Evolutionary conservation across 305 asterid species (phyloP).

Genomic region (Fraxinus baroniana): DNA sequence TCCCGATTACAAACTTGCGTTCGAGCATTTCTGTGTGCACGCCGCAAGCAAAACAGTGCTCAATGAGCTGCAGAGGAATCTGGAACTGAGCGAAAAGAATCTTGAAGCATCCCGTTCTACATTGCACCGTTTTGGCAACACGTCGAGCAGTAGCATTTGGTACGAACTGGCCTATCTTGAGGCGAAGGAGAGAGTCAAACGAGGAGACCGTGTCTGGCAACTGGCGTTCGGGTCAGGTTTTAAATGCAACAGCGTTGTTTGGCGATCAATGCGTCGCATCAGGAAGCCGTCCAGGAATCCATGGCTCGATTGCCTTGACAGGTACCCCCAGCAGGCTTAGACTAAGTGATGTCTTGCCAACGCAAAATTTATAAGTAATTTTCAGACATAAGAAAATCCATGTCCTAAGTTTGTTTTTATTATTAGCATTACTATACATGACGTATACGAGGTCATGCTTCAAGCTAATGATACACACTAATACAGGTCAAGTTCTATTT

Average conservation of each 20-base stretch:
- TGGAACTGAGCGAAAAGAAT: constrained; percentile 64
- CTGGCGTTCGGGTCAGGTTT: constrained; percentile 86
- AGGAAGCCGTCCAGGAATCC: constrained; percentile 51
- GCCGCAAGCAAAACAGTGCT: constrained; percentile 86
- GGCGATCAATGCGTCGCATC: constrained; percentile 62
- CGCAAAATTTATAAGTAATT: neutral
- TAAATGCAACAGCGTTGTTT: constrained; percentile 86
- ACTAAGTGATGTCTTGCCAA: neutral
- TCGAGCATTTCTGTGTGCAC: constrained; percentile 91
- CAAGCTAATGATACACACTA: neutral
- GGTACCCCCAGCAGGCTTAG: constrained; percentile 48
- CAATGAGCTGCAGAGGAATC: constrained; percentile 83
- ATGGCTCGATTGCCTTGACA: constrained; percentile 64
- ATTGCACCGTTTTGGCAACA: constrained; percentile 80
- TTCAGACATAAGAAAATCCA: neutral
- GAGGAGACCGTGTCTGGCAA: constrained; percentile 90
- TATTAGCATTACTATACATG: neutral
- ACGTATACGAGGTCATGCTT: neutral
- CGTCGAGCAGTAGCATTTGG: constrained; percentile 95
- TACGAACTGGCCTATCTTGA: constrained; percentile 86
- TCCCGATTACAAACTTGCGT: constrained; percentile 90
- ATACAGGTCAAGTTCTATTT: neutral
- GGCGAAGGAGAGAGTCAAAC: constrained; percentile 59
- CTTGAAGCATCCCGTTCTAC: constrained; percentile 75
- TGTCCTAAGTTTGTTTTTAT: neutral